Conservation (phyloP, 2,329 filamentous ascomycete genomes). For the Pestalotiopsis sp. region DNA sequence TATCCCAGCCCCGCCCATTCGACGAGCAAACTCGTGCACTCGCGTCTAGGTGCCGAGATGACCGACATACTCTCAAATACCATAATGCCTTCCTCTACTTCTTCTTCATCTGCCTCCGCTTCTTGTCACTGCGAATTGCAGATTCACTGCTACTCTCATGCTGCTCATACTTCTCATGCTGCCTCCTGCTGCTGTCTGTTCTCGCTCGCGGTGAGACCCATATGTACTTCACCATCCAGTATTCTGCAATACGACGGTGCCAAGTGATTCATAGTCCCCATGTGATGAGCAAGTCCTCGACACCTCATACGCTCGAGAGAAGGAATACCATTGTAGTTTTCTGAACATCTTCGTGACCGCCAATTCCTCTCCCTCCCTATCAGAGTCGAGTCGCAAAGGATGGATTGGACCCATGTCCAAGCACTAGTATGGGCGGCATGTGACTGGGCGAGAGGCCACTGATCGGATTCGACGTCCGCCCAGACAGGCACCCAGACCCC, state of each 20-base stretch:
- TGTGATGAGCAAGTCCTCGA: neutral
- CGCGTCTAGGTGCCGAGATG: neutral
- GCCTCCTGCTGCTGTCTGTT: neutral
- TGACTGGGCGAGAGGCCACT: neutral
- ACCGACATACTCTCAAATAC: neutral
- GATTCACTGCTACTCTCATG: neutral
- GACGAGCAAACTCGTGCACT: neutral
- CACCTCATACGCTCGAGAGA: neutral
- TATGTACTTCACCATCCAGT: neutral
- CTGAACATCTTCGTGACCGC: neutral
- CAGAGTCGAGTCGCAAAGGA: neutral
- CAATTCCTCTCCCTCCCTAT: neutral
- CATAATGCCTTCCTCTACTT: neutral
- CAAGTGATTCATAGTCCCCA: neutral
- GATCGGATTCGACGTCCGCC: neutral
- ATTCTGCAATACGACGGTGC: neutral
- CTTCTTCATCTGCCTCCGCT: neutral
- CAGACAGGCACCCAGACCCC: neutral
- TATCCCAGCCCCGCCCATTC: neutral
- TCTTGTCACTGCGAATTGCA: no score
- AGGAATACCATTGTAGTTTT: neutral
- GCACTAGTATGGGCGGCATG: conserved; percentile 1
- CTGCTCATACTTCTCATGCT: neutral
- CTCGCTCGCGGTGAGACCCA: neutral
- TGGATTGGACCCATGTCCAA: neutral